Conservation (phyloP, 495 filamentous ascomycete genomes). For the Neurospora sp. region DNA sequence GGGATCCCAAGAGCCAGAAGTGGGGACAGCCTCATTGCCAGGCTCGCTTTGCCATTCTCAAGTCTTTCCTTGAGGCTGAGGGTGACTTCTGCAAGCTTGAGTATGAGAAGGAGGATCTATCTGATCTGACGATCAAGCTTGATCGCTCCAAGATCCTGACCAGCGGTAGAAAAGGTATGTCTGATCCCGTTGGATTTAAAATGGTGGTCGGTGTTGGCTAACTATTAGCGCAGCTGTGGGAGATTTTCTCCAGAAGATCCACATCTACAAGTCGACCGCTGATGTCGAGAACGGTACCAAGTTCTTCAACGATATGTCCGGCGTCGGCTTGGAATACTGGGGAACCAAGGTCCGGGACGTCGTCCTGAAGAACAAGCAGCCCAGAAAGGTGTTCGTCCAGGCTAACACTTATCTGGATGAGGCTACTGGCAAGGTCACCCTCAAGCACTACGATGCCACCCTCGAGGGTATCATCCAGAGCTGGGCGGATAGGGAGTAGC, state of each 20-base stretch:
- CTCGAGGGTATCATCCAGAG: conserved; percentile 83
- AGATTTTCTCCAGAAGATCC: conserved; percentile 80
- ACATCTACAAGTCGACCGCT: conserved; percentile 86
- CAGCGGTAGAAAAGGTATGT: conserved; percentile 42
- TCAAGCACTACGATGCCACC: conserved; percentile 86
- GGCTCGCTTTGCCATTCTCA: conserved; percentile 82
- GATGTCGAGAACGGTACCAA: conserved; percentile 65
- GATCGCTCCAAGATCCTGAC: conserved; percentile 75
- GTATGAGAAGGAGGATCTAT: conserved; percentile 63
- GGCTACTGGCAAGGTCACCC: conserved; percentile 56
- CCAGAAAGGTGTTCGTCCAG: conserved; percentile 93
- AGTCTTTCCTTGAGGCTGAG: conserved; percentile 75
- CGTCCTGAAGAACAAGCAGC: conserved; percentile 78
- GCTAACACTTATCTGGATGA: conserved; percentile 70
- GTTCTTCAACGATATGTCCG: conserved; percentile 75
- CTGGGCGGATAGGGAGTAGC: conserved; percentile 62
- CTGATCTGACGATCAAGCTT: conserved; percentile 68
- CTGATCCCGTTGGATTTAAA: background rate
- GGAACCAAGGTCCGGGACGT: conserved; percentile 62
- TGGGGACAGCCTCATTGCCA: conserved; percentile 96
- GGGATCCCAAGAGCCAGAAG: conserved; percentile 76
- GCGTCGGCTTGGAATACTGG: conserved; percentile 71
- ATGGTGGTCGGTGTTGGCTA: background rate
- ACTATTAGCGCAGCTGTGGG: conserved; percentile 55
- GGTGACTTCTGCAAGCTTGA: conserved; percentile 73